A percentile compares a stretch with the other conserved stretches of the same genome.
phyloP scores from a whole-genome alignment of 768 basidiomycete genomes.

The Podaxis sp. region DNA sequence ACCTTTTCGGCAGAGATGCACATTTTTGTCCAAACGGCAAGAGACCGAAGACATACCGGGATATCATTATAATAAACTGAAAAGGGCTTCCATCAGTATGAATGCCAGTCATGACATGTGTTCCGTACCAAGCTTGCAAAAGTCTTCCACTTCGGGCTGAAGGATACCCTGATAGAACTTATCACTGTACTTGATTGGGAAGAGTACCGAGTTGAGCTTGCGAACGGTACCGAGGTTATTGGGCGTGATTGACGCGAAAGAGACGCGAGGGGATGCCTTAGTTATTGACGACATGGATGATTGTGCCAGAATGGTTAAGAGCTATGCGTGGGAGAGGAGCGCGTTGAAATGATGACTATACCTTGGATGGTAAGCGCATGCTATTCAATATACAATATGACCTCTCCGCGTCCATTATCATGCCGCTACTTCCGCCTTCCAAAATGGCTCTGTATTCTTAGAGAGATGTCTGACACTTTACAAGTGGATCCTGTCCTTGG shows the following conservation, averaged over 20 bases:
- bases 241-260: constrained; percentile 71
- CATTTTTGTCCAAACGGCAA: constrained; percentile 14
- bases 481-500: background rate
- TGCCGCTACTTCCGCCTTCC: background rate
- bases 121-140: constrained; percentile 83
- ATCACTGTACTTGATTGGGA: constrained; percentile 87
- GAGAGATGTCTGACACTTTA: background rate
- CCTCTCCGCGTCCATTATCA: background rate
- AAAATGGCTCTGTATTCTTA: background rate
- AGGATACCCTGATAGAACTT: constrained; percentile 85
- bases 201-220: constrained; percentile 72
- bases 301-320: constrained; percentile 1
- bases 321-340: constrained; percentile 13
- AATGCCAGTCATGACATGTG: constrained; percentile 17
- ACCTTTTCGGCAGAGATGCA: constrained; percentile 40
- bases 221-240: constrained; percentile 85
- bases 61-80: constrained; percentile 92
- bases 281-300: constrained; percentile 17
- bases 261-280: constrained; percentile 40
- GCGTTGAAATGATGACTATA: background rate
- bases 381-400: background rate
- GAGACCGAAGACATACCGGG: constrained; percentile 43
- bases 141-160: constrained; percentile 75
- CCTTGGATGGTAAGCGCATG: constrained; percentile 1
- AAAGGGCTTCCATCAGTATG: constrained; percentile 12